These are phyloP conservation scores for Penicillium egyptiacum DNA, from an alignment of 495 filamentous ascomycete genomes.

Conservation along the genomic window DNA sequence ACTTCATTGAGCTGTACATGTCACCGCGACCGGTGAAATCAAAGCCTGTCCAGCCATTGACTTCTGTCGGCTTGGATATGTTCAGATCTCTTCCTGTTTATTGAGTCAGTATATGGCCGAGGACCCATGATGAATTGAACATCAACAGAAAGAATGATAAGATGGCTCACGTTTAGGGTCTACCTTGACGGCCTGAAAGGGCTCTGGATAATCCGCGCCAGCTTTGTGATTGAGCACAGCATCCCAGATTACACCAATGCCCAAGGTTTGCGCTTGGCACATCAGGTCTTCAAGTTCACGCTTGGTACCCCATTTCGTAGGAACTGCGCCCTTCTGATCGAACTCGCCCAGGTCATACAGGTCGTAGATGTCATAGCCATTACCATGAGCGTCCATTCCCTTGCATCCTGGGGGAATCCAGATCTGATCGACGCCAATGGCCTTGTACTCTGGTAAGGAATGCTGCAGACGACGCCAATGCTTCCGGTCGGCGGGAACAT, in stretches of 20 bases:
- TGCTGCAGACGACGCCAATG: conserved; percentile 63
- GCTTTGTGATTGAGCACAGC: conserved; percentile 78
- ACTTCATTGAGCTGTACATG: conserved; percentile 61
- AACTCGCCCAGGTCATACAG: conserved; percentile 77
- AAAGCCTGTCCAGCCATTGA: conserved; percentile 68
- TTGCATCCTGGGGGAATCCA: conserved; percentile 79
- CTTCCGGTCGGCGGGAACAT: conserved; percentile 60
- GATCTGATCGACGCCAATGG: conserved; percentile 63
- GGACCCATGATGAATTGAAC: neutral
- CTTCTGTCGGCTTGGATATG: conserved; percentile 59
- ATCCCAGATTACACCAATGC: conserved; percentile 68
- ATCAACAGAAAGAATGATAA: neutral
- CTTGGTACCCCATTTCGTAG: conserved; percentile 74
- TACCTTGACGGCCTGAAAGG: conserved; percentile 60
- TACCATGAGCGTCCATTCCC: conserved; percentile 58
- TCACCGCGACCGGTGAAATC: conserved; percentile 62
- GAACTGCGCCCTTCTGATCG: conserved; percentile 62
- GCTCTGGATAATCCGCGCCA: conserved; percentile 62
- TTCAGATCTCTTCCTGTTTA: conserved; percentile 53
- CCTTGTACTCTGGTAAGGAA: conserved; percentile 55
- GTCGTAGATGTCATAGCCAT: conserved; percentile 79
- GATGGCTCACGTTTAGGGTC: conserved; percentile 47
- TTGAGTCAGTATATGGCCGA: neutral
- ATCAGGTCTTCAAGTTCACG: conserved; percentile 58
- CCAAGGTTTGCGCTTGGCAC: conserved; percentile 48